phyloP scores from a whole-genome alignment of 2,329 filamentous ascomycete genomes.

The Nannizziopsis arthrosporioides region DNA sequence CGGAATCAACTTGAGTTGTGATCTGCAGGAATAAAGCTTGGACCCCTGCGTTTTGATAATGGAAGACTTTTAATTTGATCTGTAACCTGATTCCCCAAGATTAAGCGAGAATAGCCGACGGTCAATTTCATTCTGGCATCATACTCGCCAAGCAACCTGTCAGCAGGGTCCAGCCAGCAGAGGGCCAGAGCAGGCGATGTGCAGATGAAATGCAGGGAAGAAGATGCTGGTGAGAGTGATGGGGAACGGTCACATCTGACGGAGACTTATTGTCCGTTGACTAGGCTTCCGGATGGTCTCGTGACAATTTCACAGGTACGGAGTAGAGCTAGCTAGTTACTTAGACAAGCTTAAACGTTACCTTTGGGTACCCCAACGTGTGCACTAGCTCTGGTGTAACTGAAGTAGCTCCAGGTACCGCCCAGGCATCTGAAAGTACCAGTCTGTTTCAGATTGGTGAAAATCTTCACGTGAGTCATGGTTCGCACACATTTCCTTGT shows the following conservation, averaged over 20 bases:
- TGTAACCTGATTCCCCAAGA: neutral
- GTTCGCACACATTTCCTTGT: neutral
- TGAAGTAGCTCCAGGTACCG: neutral
- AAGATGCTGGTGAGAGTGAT: neutral
- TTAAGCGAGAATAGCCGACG: slow-evolving; percentile 5
- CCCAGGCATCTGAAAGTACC: neutral
- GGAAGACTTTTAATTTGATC: neutral
- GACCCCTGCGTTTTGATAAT: neutral
- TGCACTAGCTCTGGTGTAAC: neutral
- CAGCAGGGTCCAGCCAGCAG: neutral
- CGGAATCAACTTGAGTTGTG: too few species aligned
- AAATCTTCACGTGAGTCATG: slow-evolving; percentile 4
- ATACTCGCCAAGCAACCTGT: neutral
- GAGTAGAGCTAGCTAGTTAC: too few species aligned
- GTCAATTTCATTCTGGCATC: neutral
- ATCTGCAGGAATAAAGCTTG: too few species aligned
- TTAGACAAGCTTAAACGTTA: neutral
- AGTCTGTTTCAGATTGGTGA: neutral
- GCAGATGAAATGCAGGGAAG: neutral
- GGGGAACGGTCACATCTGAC: neutral
- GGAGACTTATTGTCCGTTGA: slow-evolving; percentile 8
- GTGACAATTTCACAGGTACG: neutral
- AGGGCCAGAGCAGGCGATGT: neutral
- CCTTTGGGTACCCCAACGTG: neutral
- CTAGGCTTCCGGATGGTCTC: neutral